phyloP scores from a whole-genome alignment of 2,329 filamentous ascomycete species.

The Aspergillus intermedius region DNA sequence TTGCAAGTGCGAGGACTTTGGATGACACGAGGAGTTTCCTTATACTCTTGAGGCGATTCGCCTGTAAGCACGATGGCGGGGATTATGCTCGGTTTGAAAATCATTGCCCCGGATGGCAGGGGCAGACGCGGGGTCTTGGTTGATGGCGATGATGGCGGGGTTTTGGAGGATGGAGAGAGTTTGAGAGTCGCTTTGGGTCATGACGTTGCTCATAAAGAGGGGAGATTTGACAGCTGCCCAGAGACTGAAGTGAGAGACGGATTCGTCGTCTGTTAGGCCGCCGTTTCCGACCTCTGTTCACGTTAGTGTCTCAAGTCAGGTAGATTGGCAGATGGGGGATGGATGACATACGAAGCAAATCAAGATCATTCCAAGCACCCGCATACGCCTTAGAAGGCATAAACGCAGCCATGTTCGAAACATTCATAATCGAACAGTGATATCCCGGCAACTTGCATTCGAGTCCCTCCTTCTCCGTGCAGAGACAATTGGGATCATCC shows the following conservation, averaged over 20 bases:
- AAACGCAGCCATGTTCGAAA: conserved; percentile 43
- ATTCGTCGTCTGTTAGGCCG: conserved; percentile 32
- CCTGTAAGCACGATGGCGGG: background rate
- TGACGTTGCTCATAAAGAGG: conserved; percentile 43
- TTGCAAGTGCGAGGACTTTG: conserved; percentile 2
- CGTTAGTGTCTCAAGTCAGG: background rate
- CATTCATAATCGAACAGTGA: conserved; percentile 46
- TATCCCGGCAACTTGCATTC: conserved; percentile 42
- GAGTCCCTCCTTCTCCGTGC: conserved; percentile 31
- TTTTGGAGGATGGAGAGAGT: conserved; percentile 44
- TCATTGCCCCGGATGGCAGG: conserved; percentile 31
- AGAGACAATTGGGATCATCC: conserved; percentile 38
- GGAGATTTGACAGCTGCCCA: conserved; percentile 46
- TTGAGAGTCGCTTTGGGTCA: conserved; percentile 34
- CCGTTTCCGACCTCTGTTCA: conserved; percentile 42
- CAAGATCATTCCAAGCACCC: conserved; percentile 45
- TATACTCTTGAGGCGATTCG: background rate
- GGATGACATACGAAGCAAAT: conserved; percentile 31
- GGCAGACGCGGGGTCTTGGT: conserved; percentile 40
- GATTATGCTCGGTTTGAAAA: too few relatives aligned
- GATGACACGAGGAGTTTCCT: conserved; percentile 4
- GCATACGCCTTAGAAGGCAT: conserved; percentile 36
- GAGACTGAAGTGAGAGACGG: conserved; percentile 42
- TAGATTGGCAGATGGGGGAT: conserved; percentile 10
- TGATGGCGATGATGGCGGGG: conserved; percentile 46